A percentile compares a stretch with the other conserved stretches of the same genome.
Conservation (phyloP, 768 basidiomycete genomes). For the Clavulina sp. region DNA sequence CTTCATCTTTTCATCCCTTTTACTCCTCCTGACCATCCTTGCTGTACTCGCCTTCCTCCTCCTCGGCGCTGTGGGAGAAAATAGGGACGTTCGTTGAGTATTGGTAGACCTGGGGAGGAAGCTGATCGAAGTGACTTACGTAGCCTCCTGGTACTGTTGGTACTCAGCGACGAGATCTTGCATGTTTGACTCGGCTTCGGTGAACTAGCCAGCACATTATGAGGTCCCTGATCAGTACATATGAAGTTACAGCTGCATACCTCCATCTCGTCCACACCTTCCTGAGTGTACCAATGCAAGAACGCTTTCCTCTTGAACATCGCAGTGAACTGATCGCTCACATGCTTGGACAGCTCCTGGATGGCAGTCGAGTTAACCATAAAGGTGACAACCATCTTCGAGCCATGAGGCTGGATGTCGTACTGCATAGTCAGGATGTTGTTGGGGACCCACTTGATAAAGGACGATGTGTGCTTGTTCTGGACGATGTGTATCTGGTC, state of each 20-base stretch:
- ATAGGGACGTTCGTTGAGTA: not conserved
- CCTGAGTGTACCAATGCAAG: constrained; percentile 98
- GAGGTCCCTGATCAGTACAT: not conserved
- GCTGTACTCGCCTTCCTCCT: constrained; percentile 80
- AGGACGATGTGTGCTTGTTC: constrained; percentile 97
- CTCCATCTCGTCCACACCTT: constrained; percentile 99
- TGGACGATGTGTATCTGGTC: constrained; percentile 97
- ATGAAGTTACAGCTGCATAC: not conserved
- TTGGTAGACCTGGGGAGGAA: not conserved
- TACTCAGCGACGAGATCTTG: constrained; percentile 96
- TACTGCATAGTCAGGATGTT: constrained; percentile 96
- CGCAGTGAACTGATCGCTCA: constrained; percentile 79
- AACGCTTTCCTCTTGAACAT: constrained; percentile 64
- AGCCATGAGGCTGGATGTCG: constrained; percentile 95
- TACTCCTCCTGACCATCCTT: constrained; percentile 54
- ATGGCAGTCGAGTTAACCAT: constrained; percentile 66
- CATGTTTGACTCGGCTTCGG: constrained; percentile 98
- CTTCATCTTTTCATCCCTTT: too few relatives aligned
- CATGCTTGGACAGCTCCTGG: constrained; percentile 98
- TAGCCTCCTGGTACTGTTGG: constrained; percentile 90
- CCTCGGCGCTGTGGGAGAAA: constrained; percentile 38
- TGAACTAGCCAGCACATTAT: constrained; percentile 33
- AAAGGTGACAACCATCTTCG: constrained; percentile 31
- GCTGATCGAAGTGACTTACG: constrained; percentile 37
- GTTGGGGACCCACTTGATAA: constrained; percentile 99